Conservation (phyloP, 129 eudicot genomes). For the Flaveria bidentis region DNA sequence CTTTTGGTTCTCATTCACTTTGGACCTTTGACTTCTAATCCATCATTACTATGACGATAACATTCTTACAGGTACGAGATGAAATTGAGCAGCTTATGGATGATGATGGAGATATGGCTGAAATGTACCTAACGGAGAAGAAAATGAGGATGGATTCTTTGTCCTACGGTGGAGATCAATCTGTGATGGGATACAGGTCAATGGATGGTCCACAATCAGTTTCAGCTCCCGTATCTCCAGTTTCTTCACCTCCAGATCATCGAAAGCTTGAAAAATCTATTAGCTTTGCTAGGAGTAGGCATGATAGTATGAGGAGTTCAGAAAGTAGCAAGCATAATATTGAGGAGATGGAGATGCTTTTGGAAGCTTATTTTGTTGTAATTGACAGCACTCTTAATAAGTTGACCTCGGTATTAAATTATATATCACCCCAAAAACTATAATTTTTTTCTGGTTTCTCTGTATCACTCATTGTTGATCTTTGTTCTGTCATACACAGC, state of each 20-base stretch:
- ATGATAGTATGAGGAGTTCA: conserved; percentile 77
- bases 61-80: conserved; percentile 70
- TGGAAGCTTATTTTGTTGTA: conserved; percentile 96
- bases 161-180: conserved; percentile 74
- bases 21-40: neutral
- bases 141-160: conserved; percentile 61
- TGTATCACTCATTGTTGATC: neutral
- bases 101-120: conserved; percentile 98
- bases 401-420: conserved; percentile 69
- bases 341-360: conserved; percentile 87
- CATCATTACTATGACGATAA: conserved; percentile 15
- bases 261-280: conserved; percentile 69
- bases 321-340: conserved; percentile 65
- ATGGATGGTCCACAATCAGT: conserved; percentile 53
- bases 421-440: neutral
- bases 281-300: conserved; percentile 83
- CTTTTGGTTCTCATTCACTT: conserved; percentile 3
- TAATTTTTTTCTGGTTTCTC: neutral
- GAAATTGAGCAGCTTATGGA: conserved; percentile 96
- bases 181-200: conserved; percentile 60
- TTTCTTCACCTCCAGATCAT: conserved; percentile 72
- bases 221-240: conserved; percentile 96
- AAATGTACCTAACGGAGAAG: conserved; percentile 93
- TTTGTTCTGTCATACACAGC: conserved; percentile 49
- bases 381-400: conserved; percentile 92